phyloP scores from a whole-genome alignment of 192 early-diverging fungal genomes.

The Coemansia sp. region DNA sequence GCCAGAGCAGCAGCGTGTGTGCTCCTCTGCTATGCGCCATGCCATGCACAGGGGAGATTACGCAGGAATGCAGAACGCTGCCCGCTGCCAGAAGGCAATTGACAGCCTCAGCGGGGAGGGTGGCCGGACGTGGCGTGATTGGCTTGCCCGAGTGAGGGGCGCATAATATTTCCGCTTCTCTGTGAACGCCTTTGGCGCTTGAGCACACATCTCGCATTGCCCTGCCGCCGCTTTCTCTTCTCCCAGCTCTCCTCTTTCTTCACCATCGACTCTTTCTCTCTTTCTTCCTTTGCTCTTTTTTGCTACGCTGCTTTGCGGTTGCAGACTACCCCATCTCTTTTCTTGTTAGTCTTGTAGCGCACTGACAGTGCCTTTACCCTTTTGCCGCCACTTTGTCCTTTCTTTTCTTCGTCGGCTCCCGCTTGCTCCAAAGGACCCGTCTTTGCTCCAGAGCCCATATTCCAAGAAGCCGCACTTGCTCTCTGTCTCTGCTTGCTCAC shows the following conservation, averaged over 20 bases:
- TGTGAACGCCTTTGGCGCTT: neutral
- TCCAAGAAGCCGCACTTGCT: neutral
- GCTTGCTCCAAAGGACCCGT: neutral
- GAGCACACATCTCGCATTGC: neutral
- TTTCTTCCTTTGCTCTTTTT: neutral
- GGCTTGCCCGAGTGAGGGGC: neutral
- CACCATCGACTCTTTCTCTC: neutral
- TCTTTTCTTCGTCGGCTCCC: neutral
- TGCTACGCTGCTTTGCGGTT: neutral
- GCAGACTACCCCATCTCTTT: neutral
- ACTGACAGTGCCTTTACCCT: neutral
- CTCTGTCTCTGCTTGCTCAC: neutral
- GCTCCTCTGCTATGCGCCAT: neutral
- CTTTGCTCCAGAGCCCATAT: neutral
- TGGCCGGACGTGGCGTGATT: conserved; percentile 1
- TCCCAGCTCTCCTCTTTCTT: neutral
- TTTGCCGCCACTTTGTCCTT: neutral
- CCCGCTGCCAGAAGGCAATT: neutral
- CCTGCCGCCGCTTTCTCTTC: neutral
- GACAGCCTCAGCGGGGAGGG: neutral
- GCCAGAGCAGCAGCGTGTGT: neutral
- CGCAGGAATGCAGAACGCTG: neutral
- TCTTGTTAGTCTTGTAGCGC: neutral
- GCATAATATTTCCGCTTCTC: conserved; percentile 1
- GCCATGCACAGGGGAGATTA: neutral